Base-by-base conservation (phyloP, 257 asterid species). In the Buddleja alternifolia region DNA sequence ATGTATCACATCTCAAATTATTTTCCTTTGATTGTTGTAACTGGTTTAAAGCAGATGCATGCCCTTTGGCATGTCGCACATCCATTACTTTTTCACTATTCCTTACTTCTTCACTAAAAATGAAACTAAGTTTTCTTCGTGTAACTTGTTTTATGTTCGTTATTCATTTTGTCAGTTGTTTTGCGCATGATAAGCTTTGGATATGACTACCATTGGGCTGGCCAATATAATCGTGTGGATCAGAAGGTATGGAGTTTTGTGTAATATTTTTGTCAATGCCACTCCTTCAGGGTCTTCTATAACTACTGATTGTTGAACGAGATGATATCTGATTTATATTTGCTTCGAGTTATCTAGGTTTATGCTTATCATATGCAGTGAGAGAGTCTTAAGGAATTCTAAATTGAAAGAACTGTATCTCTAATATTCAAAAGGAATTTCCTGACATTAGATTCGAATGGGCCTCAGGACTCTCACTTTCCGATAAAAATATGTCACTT, bases 121-220 rank as follows among this genome's bases (percentile, higher is more conserved):
- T 70, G 46, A 63, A 24, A 42, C 60, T 70, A 41, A 29, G 15
- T 48, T 75, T 36, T 59, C 53, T 71, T 37, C 52, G 1, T 70
- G 5, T 55, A 40, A 7, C 14, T 68, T 46, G 8, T 53, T 42
- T 53, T 42, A 19, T 39, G 29, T 58, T 37, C 24, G 53, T 69
- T 55, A 56, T 60, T 46, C 40, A 39, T 65, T 79, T 75, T 65
- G 62, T n/a, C 93, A 93, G 99, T 93, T 84, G 88, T 89, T 69
- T 74, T 93, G 79, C 96, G 99, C 29, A 93, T 93, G 99, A 84
- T 93, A 74, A 93, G 99, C 88, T 93, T 87, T 76, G 99, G 99
- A 9, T 84, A 75, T 81, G 99, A 93, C 78, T 93, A 90, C 79
- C 96, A 93, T 60, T 93, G 95, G 97, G 86, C 77, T 63, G 85